phyloP scores from a whole-genome alignment of 805 yeast genomes.

The Pichia occidentalis region DNA sequence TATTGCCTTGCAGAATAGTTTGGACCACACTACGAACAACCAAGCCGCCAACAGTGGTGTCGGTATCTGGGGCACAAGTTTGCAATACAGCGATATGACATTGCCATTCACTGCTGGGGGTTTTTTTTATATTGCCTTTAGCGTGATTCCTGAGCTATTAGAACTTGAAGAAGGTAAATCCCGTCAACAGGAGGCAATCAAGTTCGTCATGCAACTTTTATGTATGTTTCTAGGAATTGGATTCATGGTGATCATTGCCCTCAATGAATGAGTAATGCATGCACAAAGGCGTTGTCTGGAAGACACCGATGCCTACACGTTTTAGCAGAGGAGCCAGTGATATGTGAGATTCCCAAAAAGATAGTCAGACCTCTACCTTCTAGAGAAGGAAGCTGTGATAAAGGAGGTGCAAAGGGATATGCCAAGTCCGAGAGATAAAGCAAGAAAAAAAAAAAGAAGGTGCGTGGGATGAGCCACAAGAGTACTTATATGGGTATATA shows the following conservation, averaged over 20 bases:
- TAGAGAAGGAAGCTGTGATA: too few species aligned
- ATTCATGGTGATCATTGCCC: conserved; percentile 48
- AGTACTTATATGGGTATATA: too few species aligned
- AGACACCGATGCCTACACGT: too few species aligned
- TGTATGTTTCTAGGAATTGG: conserved; percentile 49
- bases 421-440: too few species aligned
- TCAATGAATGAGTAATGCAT: too few species aligned
- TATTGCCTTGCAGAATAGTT: conserved; percentile 41
- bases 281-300: too few species aligned
- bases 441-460: too few species aligned
- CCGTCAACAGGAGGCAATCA: conserved; percentile 33
- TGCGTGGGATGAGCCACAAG: too few species aligned
- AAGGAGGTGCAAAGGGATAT: too few species aligned
- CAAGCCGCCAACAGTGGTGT: conserved; percentile 6
- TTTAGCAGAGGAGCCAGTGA: too few species aligned
- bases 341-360: too few species aligned
- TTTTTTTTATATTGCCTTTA: conserved; percentile 65
- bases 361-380: too few species aligned
- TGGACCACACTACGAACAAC: conserved; percentile 13
- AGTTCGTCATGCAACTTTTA: conserved; percentile 40
- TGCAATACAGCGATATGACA: conserved; percentile 35
- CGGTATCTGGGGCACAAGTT: conserved; percentile 12
- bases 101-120: conserved; percentile 76
- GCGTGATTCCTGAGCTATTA: conserved; percentile 68
- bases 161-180: conserved; percentile 34